These are phyloP conservation scores for Beauveria australis DNA, from an alignment of 2,329 filamentous ascomycete genomes.

Conservation along the genomic window DNA sequence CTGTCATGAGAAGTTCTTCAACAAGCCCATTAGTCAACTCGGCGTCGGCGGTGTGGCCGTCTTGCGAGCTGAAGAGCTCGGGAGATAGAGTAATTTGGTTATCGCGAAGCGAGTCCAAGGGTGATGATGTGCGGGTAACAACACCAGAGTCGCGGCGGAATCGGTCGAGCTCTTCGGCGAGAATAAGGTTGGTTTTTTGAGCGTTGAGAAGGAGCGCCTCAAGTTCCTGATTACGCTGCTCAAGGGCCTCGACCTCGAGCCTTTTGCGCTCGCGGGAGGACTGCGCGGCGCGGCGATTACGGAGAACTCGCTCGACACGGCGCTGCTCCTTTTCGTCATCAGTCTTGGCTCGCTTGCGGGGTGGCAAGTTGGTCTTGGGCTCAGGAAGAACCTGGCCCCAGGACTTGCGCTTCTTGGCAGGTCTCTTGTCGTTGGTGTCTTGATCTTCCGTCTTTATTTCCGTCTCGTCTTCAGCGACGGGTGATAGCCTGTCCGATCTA, in stretches of 20 bases:
- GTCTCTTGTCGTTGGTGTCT: constrained; percentile 53
- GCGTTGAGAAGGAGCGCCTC: constrained; percentile 54
- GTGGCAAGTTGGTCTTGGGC: constrained; percentile 92
- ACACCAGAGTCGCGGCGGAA: constrained; percentile 37
- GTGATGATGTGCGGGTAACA: constrained; percentile 31
- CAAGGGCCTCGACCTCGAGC: constrained; percentile 76
- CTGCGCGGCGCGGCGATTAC: constrained; percentile 91
- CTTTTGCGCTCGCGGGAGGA: constrained; percentile 93
- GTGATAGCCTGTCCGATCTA: constrained; percentile 8
- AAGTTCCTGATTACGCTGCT: constrained; percentile 64
- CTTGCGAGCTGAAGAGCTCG: constrained; percentile 46
- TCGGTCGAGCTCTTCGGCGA: constrained; percentile 42
- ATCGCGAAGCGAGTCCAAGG: constrained; percentile 33
- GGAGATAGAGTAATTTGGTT: constrained; percentile 50
- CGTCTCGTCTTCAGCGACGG: background rate
- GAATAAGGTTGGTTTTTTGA: constrained; percentile 42
- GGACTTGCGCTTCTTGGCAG: constrained; percentile 89
- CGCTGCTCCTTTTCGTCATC: constrained; percentile 98
- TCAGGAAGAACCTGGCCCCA: constrained; percentile 97
- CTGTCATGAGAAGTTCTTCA: constrained; percentile 35
- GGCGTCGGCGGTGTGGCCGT: constrained; percentile 24
- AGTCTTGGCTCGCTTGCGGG: constrained; percentile 95
- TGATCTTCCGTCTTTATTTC: constrained; percentile 1
- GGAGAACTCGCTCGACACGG: constrained; percentile 90
- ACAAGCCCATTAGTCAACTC: constrained; percentile 28